Conservation (phyloP, 2,329 filamentous ascomycete species). For the Coniochaeta prunicola region DNA sequence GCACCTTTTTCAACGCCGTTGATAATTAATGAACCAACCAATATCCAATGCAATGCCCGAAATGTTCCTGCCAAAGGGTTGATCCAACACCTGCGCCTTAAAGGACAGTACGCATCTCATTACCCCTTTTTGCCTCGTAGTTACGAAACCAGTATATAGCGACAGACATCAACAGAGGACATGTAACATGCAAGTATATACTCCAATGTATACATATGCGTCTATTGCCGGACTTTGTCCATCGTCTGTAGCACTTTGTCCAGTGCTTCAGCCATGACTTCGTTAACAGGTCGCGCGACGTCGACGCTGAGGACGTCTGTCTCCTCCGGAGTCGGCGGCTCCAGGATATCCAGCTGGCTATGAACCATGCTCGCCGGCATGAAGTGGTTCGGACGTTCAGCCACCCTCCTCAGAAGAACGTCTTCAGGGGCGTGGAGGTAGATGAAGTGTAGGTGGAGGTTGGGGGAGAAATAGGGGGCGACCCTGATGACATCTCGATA, state of each 20-base stretch:
- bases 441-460: slow-evolving; percentile 82
- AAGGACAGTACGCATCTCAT: background rate
- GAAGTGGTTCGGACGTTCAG: slow-evolving; percentile 73
- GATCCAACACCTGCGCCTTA: background rate
- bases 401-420: slow-evolving; percentile 68
- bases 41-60: background rate
- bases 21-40: background rate
- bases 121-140: background rate
- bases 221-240: slow-evolving; percentile 25
- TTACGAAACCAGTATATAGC: background rate
- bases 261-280: slow-evolving; percentile 55
- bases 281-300: slow-evolving; percentile 49
- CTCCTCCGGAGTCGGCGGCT: slow-evolving; percentile 67
- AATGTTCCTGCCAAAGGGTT: background rate
- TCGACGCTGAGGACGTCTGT: slow-evolving; percentile 66
- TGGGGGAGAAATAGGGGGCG: slow-evolving; percentile 66
- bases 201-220: background rate
- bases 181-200: background rate
- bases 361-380: slow-evolving; percentile 96
- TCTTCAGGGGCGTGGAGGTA: slow-evolving; percentile 77
- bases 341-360: slow-evolving; percentile 84
- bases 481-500: slow-evolving; percentile 89
- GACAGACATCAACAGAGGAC: background rate
- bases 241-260: slow-evolving; percentile 49
- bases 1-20: slow-evolving; percentile 1